Conservation (phyloP, 2,329 filamentous ascomycete species). For the Eutypella sp. region DNA sequence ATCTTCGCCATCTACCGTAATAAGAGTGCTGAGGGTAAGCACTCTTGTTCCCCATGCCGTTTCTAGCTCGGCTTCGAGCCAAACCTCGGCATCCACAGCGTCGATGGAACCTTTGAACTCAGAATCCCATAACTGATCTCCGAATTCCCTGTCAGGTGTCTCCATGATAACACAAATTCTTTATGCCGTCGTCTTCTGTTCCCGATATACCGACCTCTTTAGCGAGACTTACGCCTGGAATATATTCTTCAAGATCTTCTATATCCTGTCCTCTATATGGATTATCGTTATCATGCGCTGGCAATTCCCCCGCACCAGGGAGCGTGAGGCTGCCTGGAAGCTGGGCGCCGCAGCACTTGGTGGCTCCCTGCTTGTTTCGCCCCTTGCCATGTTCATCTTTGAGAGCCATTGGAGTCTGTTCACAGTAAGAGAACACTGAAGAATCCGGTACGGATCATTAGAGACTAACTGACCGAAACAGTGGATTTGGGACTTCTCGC, state of each 20-base stretch:
- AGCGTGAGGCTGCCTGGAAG: conserved; percentile 92
- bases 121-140: background rate
- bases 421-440: conserved; percentile 34
- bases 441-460: background rate
- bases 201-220: conserved; percentile 84
- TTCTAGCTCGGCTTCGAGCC: background rate
- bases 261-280: conserved; percentile 78
- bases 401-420: conserved; percentile 46
- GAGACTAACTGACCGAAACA: conserved; percentile 29
- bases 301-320: conserved; percentile 79
- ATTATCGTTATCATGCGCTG: conserved; percentile 85
- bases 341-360: conserved; percentile 66
- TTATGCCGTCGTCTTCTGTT: conserved; percentile 80
- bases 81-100: background rate
- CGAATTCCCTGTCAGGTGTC: conserved; percentile 54
- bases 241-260: conserved; percentile 82
- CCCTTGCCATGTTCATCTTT: conserved; percentile 68
- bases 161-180: conserved; percentile 87
- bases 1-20: conserved; percentile 89
- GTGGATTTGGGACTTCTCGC: conserved; percentile 82
- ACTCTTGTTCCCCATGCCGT: conserved; percentile 3
- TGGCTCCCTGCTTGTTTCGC: conserved; percentile 62
- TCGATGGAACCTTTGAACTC: too few relatives aligned
- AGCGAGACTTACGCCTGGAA: conserved; percentile 58
- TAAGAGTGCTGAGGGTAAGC: conserved; percentile 71